These are phyloP conservation scores for Aegilops umbellulata DNA, from an alignment of 176 grass and related monocot species.

Conservation along the genomic window DNA sequence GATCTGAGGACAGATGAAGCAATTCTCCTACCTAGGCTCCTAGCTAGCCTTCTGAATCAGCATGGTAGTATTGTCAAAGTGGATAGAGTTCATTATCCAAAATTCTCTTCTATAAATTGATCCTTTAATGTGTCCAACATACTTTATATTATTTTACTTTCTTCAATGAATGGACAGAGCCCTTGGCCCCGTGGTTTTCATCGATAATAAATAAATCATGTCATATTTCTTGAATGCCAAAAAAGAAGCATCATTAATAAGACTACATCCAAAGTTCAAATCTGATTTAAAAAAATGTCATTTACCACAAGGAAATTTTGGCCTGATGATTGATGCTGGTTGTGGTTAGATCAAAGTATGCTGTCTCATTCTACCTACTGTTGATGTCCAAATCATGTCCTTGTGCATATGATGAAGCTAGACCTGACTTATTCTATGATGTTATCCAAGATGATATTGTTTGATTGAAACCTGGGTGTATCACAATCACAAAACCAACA, in stretches of 20 bases:
- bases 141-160: background rate
- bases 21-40: background rate
- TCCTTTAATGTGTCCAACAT: background rate
- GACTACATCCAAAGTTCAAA: background rate
- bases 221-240: background rate
- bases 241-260: background rate
- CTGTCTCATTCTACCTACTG: background rate
- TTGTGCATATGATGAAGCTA: background rate
- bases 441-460: background rate
- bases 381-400: constrained; percentile 3
- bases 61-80: background rate
- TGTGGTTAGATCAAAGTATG: constrained; percentile 8
- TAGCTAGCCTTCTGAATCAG: background rate
- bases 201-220: background rate
- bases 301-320: background rate
- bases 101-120: background rate
- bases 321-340: background rate
- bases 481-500: background rate
- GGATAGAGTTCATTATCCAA: background rate
- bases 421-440: background rate
- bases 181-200: background rate
- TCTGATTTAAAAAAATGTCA: background rate
- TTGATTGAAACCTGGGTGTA: background rate
- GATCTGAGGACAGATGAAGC: background rate
- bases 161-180: background rate